Base-by-base conservation (phyloP, 345 rosid genomes). In the Geranium rotundifolium region DNA sequence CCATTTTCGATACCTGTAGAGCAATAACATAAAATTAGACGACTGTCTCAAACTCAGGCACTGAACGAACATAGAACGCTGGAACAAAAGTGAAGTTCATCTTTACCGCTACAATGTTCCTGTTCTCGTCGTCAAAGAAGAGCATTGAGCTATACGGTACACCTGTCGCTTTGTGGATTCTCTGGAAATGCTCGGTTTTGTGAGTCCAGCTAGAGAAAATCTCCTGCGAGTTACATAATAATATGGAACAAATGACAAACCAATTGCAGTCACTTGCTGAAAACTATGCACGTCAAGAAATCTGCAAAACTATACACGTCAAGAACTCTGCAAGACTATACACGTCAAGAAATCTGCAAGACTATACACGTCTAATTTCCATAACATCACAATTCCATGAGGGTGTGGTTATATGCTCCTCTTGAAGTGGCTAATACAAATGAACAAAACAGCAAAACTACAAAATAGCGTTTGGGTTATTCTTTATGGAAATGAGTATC, bases 81-180 rank as follows among this genome's bases (percentile, higher is more conserved):
- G 60, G 60, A 57, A 16, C 14, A 10, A 13, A 6, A 29, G 39
- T 13, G 5, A 46, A 17, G 49, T 18, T 16, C 17, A 58, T 19
- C 17, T 49, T 46, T 57, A 65, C 69, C 59, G 69, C 34, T 15
- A 18, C 41, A 58, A 65, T 65, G 57, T 65, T 65, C 63, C 63
- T 58, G 27, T 65, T 63, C 23, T 65, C 69, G 29, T 65, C 69
- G 57, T 65, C 69, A 46, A 65, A 65, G 63, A 58, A 65, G 41
- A 65, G 69, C 69, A 65, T 65, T 27, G 63, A 65, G 57, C 62
- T 59, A 29, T 57, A 65, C 7, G 69, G 69, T 5, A 58, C 57
- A 52, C 63, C 63, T 10, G 69, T 65, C 29, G 20, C 46, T 19
- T 19, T 58, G 18, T 65, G 69, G 4, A 65, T 65, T 46, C 69